Evolutionary conservation across 2,329 filamentous ascomycete species (phyloP), one percentile per base, ranked within the genome.

Genomic region (Coniella lustricola): DNA sequence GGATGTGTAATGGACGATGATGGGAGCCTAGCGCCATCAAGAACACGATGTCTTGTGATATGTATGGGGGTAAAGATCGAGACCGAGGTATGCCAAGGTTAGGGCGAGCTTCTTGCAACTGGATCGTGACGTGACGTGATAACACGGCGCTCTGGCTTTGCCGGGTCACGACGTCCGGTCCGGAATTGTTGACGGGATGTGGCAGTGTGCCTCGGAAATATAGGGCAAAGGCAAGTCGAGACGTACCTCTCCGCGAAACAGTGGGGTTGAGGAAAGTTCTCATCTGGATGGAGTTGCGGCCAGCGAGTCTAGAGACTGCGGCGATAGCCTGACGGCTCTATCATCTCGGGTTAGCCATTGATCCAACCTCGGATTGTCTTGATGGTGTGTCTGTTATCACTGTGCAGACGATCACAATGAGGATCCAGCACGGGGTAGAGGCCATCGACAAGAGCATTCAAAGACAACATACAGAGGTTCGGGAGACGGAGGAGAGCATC

Each of bases 191-290:
- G 25, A 29, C 10, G 25, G 25, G 25, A 29, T 29, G 10, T 29
- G 25, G 25, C 25, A 29, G 25, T 29, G 25, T 29, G 25, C 25
- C 25, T 29, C 25, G 25, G 25, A 10, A 29, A 29, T 29, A 10
- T 29, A 29, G 25, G 25, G 5, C 25, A 29, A 29, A 29, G 25
- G 10, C 25, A 29, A 29, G 25, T 29, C 25, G 25, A 29, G n/a
- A 69, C 78, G 68, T 75, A 82, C 78, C 77, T 76, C 76, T 73
- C 65, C 78, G 73, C 56, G 77, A 76, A 59, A 79, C 72, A 46
- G 78, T 81, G 54, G 78, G 77, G 61, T 73, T 76, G 60, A 81
- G 77, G 65, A 81, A 81, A 62, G 70, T 70, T 64, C 78, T 74
- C 63, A 68, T 66, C 64, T 74, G 73, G 63, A 68, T 66, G 59